These are phyloP conservation scores for Physaria fendleri DNA, from an alignment of 345 rosid species.

Conservation along the genomic window DNA sequence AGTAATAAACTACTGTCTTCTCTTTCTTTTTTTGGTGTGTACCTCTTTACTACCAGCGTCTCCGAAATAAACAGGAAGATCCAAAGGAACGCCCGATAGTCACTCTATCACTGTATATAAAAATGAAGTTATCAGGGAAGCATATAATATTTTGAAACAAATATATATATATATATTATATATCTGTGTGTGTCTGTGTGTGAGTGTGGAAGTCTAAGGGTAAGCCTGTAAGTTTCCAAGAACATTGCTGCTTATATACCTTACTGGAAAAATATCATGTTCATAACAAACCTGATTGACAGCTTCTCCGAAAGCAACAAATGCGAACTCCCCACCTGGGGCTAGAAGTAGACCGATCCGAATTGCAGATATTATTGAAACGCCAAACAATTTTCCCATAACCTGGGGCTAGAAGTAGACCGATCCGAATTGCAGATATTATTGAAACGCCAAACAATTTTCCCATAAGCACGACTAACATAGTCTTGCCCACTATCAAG, in stretches of 20 bases:
- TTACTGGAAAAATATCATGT: neutral
- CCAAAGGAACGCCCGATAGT: constrained; percentile 84
- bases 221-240: neutral
- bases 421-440: constrained; percentile 79
- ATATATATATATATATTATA: too few relatives aligned
- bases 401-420: constrained; percentile 98
- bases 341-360: constrained; percentile 96
- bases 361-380: constrained; percentile 79
- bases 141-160: neutral
- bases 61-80: constrained; percentile 95
- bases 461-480: constrained; percentile 73
- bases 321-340: constrained; percentile 98
- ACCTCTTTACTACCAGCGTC: constrained; percentile 99
- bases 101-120: constrained; percentile 82
- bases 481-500: constrained; percentile 80
- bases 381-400: constrained; percentile 82
- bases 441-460: constrained; percentile 75
- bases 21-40: constrained; percentile 12
- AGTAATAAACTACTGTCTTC: neutral
- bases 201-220: neutral
- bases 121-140: constrained; percentile 8
- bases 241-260: neutral
- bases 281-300: constrained; percentile 73
- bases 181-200: too few relatives aligned
- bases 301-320: constrained; percentile 98